Percentiles rank a stretch among this genome's conserved stretches.
phyloP scores from a whole-genome alignment of 768 basidiomycete genomes.

The Lentinula lateritia region DNA sequence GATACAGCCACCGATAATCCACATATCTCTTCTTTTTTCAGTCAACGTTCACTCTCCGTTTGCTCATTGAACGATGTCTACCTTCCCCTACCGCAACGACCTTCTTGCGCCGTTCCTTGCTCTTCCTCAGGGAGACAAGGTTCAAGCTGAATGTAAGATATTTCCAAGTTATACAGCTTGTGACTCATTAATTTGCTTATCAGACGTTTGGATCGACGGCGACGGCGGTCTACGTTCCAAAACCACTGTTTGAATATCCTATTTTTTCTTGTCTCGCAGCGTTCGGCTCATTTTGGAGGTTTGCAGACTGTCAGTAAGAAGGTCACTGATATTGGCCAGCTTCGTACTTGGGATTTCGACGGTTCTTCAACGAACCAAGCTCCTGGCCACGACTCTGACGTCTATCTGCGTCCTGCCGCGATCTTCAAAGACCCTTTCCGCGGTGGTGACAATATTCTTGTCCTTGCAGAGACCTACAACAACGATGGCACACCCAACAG shows the following conservation, averaged over 20 bases:
- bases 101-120: conserved; percentile 87
- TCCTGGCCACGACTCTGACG: conserved; percentile 91
- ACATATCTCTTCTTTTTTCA: neutral
- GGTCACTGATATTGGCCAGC: conserved; percentile 81
- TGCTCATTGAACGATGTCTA: conserved; percentile 17
- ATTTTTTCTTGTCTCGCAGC: neutral
- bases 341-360: conserved; percentile 99
- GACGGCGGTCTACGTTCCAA: conserved; percentile 93
- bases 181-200: conserved; percentile 12
- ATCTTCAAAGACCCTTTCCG: conserved; percentile 99
- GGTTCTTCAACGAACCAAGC: conserved; percentile 98
- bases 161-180: conserved; percentile 9
- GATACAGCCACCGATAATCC: neutral
- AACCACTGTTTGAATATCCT: conserved; percentile 65
- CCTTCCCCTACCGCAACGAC: conserved; percentile 63
- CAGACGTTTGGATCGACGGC: conserved; percentile 99
- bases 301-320: conserved; percentile 80
- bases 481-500: conserved; percentile 97
- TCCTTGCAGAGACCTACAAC: conserved; percentile 97
- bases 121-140: conserved; percentile 83
- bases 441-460: conserved; percentile 95
- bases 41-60: neutral
- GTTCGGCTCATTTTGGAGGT: conserved; percentile 9
- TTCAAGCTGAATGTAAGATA: conserved; percentile 89
- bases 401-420: conserved; percentile 94